Conservation (phyloP, 768 basidiomycete genomes). For the Mycena pura region DNA sequence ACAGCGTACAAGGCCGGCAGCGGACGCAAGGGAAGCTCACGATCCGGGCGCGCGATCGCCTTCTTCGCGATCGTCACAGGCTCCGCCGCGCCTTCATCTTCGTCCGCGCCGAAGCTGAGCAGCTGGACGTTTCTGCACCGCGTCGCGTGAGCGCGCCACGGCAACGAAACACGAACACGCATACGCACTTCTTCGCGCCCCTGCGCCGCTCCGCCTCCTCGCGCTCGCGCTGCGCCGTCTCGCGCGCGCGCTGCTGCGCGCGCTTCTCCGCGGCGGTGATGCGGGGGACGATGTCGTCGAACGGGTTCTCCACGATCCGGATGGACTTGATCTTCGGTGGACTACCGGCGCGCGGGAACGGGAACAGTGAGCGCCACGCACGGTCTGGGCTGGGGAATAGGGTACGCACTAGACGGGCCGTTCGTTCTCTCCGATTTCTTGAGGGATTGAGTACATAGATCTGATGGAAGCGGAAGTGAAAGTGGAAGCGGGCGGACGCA, state of each 20-base stretch:
- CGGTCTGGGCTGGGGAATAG: no score
- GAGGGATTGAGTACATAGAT: no score
- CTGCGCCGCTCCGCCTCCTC: slow-evolving; percentile 75
- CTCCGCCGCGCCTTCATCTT: slow-evolving; percentile 66
- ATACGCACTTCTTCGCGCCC: slow-evolving; percentile 85
- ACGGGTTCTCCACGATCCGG: slow-evolving; percentile 91
- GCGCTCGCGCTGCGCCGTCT: slow-evolving; percentile 76
- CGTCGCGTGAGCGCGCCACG: not conserved
- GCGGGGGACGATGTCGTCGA: slow-evolving; percentile 92
- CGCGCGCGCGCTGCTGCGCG: slow-evolving; percentile 81
- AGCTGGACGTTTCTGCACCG: slow-evolving; percentile 86
- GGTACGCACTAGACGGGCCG: slow-evolving; percentile 80
- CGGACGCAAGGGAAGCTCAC: slow-evolving; percentile 51
- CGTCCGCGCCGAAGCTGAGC: slow-evolving; percentile 84
- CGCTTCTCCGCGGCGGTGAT: slow-evolving; percentile 94
- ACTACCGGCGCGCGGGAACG: slow-evolving; percentile 56
- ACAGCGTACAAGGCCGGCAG: slow-evolving; percentile 4
- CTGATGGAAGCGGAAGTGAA: no score
- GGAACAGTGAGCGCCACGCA: slow-evolving; percentile 3
- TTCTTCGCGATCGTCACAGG: slow-evolving; percentile 72
- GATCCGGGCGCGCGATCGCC: slow-evolving; percentile 81
- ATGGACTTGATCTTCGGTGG: slow-evolving; percentile 91
- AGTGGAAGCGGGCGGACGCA: slow-evolving; percentile 40
- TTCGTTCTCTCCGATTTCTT: slow-evolving; percentile 79
- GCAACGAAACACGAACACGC: not conserved